Evolutionary conservation across 768 basidiomycete species (phyloP).

Genomic region (Suillus subaureus): DNA sequence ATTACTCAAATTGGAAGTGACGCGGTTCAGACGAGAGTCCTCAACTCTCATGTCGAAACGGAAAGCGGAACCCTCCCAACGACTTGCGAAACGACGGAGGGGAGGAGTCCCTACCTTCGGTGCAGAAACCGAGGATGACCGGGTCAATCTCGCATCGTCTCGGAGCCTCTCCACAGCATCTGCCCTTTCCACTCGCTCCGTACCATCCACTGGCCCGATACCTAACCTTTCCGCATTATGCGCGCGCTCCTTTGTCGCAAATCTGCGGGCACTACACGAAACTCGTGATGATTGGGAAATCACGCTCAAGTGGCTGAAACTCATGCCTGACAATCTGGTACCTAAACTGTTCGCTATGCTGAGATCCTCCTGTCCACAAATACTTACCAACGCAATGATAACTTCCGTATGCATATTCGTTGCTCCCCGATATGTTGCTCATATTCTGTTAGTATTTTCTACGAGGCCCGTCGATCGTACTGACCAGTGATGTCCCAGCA

Average conservation of each 20-base stretch:
- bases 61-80: neutral
- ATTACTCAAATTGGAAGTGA: neutral
- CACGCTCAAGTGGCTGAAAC: conserved; percentile 43
- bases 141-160: conserved; percentile 34
- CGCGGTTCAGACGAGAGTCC: neutral
- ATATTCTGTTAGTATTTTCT: conserved; percentile 53
- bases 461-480: conserved; percentile 49
- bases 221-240: conserved; percentile 53
- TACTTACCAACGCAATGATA: conserved; percentile 58
- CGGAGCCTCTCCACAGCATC: conserved; percentile 49
- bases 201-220: conserved; percentile 34
- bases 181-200: conserved; percentile 47
- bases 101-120: conserved; percentile 35
- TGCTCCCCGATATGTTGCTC: neutral
- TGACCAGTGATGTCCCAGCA: conserved; percentile 53
- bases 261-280: conserved; percentile 43
- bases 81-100: conserved; percentile 20
- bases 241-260: conserved; percentile 51
- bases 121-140: conserved; percentile 48
- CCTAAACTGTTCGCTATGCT: conserved; percentile 56
- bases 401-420: conserved; percentile 43
- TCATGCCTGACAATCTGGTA: conserved; percentile 53
- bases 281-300: conserved; percentile 42
- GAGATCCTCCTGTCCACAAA: conserved; percentile 48
- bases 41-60: conserved; percentile 18